Base-by-base conservation (phyloP, 2,329 filamentous ascomycete species). In the Botrytis byssoidea region DNA sequence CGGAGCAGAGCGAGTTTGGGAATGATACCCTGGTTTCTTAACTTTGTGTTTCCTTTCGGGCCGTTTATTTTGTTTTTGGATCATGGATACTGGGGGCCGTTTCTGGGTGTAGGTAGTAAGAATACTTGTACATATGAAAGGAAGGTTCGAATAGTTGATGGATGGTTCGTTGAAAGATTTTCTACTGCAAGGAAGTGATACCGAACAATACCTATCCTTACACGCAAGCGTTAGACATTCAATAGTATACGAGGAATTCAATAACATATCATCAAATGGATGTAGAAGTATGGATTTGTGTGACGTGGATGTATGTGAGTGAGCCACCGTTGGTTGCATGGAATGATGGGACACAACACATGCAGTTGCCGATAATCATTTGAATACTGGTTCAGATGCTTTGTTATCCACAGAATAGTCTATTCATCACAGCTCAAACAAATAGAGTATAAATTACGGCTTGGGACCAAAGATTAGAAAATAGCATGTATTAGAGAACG, bases 11-110 rank as follows among this genome's bases (percentile, higher is more conserved):
- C 48, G 71, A 55, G 29, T 60, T 72, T 72, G 51, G 71, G 71
- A 68, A 60, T 72, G 71, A 72, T 72, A 72, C 71, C 71, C 71
- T 48, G 40, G n/a, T 70, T 70, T 70, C 57, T 35, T 35, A n/a
- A 22, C 51, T 70, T 57, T 70, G 35, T 57, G n/a, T 51, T 55
- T 55, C 32, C 65, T 66, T 71, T 65, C n/a, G 29, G 32, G 10
- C 4, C 8, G 5, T 60, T 46, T 40, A n/a, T 35, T 57, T n/a
- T 44, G n/a, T 37, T 6, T 51, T 55, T 66, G n/a, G n/a, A 29
- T 46, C 35, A 42, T 51, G 44, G 48, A 6, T 72, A 8, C 12
- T 40, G 35, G 35, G 20, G 9, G 37, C 12, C 8, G 59, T 40
- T 12, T 44, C 48, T 14, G 5, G 51, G n/a, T 14, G n/a, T 29